Evolutionary conservation across 805 yeast species (phyloP), one percentile per base, ranked within the genome.

Genomic region (Teunomyces kruisii): DNA sequence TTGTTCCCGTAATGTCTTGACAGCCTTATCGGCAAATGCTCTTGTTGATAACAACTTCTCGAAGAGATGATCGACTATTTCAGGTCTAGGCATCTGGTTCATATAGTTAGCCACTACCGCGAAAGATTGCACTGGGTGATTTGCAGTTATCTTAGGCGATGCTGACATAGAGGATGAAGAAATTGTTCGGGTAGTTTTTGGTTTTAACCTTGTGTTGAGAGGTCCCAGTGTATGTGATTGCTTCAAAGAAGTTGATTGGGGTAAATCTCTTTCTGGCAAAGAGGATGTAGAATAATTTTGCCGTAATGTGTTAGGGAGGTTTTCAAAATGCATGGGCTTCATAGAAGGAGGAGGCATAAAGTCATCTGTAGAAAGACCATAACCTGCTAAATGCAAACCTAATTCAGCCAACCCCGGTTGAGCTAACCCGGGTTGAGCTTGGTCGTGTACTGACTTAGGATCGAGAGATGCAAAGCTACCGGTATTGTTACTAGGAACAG

Each of bases 11-110:
- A 72, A 54, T 1, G 67, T 56, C 38, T 55, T 60, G 6, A 66
- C 43, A 2, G 73, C 68, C 31, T 57, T 53, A n/a, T 61, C 69
- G 1, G 72, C 59, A 42, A 72, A 71, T 0, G 61, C 73, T 37
- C 76, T 54, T 4, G 59, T 58, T 3, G 72, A 58, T 4, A 72
- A 55, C n/a, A 72, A 50, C 39, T 60, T 57, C 42, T 71, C 74
- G 48, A 72, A 72, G n/a, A 72, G 53, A 4, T 47, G 52, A 42
- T 72, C 74, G 8, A 72, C 76, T 9, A 70, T 57, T 17, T 57
- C 59, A 3, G 68, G 45, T 4, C 53, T 53, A 2, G 77, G 77
- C 49, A 68, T 61, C 45, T 62, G 67, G 40, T 63, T 54, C 39
- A 65, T 58, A 37, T 62, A 52, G n/a, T 62, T 55, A 2, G 65